Base-by-base conservation (phyloP, 1,284 basidiomycete genomes). In the Leccinum angustisporum region DNA sequence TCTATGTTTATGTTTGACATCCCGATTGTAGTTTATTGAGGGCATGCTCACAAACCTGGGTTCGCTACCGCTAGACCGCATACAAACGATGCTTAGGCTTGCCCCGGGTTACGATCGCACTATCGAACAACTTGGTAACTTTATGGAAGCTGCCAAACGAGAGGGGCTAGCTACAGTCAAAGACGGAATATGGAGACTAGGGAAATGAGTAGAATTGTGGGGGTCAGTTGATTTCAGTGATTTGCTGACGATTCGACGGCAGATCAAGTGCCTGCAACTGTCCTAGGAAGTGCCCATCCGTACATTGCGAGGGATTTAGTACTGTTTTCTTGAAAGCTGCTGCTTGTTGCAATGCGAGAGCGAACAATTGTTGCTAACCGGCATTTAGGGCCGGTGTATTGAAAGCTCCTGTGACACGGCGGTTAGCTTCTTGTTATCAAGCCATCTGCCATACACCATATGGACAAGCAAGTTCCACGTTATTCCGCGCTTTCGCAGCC, bases 1-100 rank as follows among this genome's bases (percentile, higher is more conserved):
- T 2, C 16, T 27, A 3, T 11, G 4, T 38, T 52, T 25, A 5
- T 43, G 16, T 57, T 59, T 69, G 58, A 67, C 56, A 51, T 50
- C 33, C 52, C 2, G 31, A 14, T 54, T 52, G n/a, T 63, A 90
- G 88, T 92, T 88, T 73, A 87, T 92, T 63, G 86, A 91, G 75
- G 91, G 91, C 36, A 92, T 94, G 87, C 85, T 95, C 60, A 91
- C 85, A 59, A 95, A 94, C 71, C 78, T 96, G 51, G 90, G 90
- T 7, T 75, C 85, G 1, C 79, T 94, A 27, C 82, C 87, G 3
- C 69, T 91, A 43, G 87, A 91, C 61, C 83, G 89, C 13, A 92
- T 96, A 68, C 93, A 96, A 69, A 81, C 83, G 2, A 93, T 94
- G 86, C 80, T 96, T 60, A 88, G 84, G 70, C 85, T 92, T 70